Evolutionary conservation across 1,139 yeast species (phyloP).

Genomic region (Candida frijolesensis): DNA sequence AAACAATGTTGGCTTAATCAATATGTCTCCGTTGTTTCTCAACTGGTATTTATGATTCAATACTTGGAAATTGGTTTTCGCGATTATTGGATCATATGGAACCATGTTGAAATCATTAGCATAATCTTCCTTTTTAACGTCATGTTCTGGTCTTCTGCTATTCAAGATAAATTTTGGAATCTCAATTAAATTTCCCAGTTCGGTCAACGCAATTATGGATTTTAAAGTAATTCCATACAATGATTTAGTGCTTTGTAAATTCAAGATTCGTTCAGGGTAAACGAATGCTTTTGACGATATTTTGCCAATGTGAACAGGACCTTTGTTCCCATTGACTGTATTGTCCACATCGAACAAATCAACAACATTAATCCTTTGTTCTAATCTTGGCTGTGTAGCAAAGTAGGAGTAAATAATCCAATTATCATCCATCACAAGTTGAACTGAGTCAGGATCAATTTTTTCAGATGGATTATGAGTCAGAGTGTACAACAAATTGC

Average conservation of each 20-base stretch:
- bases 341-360: conserved; percentile 75
- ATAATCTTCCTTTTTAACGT: conserved; percentile 55
- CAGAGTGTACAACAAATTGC: conserved; percentile 57
- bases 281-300: conserved; percentile 58
- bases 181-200: conserved; percentile 64
- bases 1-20: conserved; percentile 66
- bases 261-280: conserved; percentile 56
- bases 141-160: conserved; percentile 60
- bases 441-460: conserved; percentile 40
- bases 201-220: conserved; percentile 61
- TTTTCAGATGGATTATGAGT: conserved; percentile 44
- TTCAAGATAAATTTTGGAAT: conserved; percentile 69
- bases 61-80: conserved; percentile 45
- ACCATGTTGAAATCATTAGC: conserved; percentile 58
- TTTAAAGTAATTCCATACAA: conserved; percentile 75
- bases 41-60: conserved; percentile 38
- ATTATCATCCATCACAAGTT: conserved; percentile 73
- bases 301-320: conserved; percentile 23
- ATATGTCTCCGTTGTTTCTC: conserved; percentile 28
- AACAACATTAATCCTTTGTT: conserved; percentile 66
- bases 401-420: conserved; percentile 77
- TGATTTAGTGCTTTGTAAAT: conserved; percentile 63
- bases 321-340: conserved; percentile 26
- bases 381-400: conserved; percentile 50
- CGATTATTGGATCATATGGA: conserved; percentile 69